A percentile compares a stretch with the other conserved stretches of the same genome.
Conservation (phyloP, 2,329 filamentous ascomycete genomes). For the Lizonia empirigonia region DNA sequence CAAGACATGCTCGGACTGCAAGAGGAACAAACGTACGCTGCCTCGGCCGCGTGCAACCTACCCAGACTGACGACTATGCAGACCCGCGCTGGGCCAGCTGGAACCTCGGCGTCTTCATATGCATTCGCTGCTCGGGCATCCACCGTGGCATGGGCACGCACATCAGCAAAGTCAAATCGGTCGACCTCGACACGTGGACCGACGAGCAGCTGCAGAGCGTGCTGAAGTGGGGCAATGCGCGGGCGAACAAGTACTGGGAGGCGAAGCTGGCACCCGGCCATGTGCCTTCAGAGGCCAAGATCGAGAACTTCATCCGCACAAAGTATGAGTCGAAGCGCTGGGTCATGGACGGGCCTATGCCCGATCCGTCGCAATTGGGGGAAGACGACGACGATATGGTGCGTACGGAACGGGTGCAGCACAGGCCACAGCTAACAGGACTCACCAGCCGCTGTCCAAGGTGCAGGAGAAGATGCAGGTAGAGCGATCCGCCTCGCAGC, state of each 20-base stretch:
- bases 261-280: slow-evolving; percentile 89
- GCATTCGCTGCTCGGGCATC: slow-evolving; percentile 97
- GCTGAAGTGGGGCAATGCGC: slow-evolving; percentile 91
- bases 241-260: slow-evolving; percentile 99
- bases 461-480: slow-evolving; percentile 74
- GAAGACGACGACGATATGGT: slow-evolving; percentile 80
- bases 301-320: slow-evolving; percentile 99
- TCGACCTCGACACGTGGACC: slow-evolving; percentile 97
- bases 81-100: slow-evolving; percentile 99
- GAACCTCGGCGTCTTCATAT: slow-evolving; percentile 97
- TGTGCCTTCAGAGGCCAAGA: slow-evolving; percentile 93
- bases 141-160: slow-evolving; percentile 99
- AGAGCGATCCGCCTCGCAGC: slow-evolving; percentile 63
- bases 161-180: slow-evolving; percentile 96
- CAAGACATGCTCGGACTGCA: slow-evolving; percentile 98
- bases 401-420: slow-evolving; percentile 53
- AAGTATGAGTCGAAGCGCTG: slow-evolving; percentile 99
- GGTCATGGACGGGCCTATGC: slow-evolving; percentile 97
- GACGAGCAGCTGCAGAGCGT: slow-evolving; percentile 96
- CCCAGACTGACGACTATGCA: slow-evolving; percentile 51
- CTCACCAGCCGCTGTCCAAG: slow-evolving; percentile 64
- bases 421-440: slow-evolving; percentile 17
- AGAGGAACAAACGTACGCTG: slow-evolving; percentile 89
- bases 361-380: slow-evolving; percentile 87
- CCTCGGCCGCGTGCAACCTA: background rate